These are phyloP conservation scores for Toxoplasma gondii DNA, from an alignment of 169 alveolate species.

Conservation along the genomic window DNA sequence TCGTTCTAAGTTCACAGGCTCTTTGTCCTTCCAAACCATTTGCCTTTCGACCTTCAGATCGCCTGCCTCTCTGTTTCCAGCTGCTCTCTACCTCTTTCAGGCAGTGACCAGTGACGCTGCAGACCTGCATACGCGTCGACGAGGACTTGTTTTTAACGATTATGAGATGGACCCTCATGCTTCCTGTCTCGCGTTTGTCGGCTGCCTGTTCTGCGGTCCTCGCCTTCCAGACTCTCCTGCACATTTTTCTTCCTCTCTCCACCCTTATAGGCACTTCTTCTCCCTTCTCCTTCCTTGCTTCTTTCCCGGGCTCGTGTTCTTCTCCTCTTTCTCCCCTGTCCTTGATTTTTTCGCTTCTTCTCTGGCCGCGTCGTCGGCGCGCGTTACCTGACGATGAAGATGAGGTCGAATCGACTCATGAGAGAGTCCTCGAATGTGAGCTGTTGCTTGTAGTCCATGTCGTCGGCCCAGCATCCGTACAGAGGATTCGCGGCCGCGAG, in stretches of 20 bases:
- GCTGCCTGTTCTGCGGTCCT: neutral
- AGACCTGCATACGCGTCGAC: no score
- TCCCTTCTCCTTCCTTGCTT: no score
- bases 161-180: no score
- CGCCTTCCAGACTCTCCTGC: neutral
- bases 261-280: neutral
- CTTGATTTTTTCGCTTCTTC: neutral
- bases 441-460: constrained; percentile 90
- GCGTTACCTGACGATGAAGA: constrained; percentile 85
- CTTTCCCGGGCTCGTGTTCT: no score
- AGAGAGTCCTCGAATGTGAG: constrained; percentile 97
- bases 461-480: constrained; percentile 95
- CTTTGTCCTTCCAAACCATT: no score
- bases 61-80: no score
- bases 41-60: no score
- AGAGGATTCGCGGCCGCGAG: constrained; percentile 99
- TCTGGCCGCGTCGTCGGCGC: neutral
- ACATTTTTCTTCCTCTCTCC: no score
- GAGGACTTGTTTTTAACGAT: no score
- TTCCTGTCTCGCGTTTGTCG: neutral
- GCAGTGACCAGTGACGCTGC: no score
- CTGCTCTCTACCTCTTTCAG: no score
- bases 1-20: no score
- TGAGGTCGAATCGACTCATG: constrained; percentile 95
- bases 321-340: neutral